Base-by-base conservation (phyloP, 2,329 filamentous ascomycete genomes). In the Aspergillus texensis region DNA sequence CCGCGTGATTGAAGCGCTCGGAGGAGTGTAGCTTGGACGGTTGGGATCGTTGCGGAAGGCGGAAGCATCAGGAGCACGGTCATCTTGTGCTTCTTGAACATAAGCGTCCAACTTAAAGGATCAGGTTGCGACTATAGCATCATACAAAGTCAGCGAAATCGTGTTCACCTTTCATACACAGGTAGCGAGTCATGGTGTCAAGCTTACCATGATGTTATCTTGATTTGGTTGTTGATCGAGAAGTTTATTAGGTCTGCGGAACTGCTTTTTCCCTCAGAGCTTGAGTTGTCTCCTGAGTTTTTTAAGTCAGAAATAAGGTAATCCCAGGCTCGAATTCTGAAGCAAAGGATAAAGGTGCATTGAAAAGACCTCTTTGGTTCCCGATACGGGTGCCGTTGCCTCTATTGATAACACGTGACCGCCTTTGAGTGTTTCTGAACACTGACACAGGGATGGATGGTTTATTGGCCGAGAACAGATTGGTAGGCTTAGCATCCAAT, bases 61-160 rank as follows among this genome's bases (percentile, higher is more conserved):
- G 87, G 84, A 53, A 90, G 83, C 65, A 91, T 88, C 62, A 93
- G 82, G 70, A 91, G 86, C 67, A 93, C 82, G 4, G 90, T 93
- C 70, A 88, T 86, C 62, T 87, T 86, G 72, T 90, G 88, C 74
- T 91, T 85, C 77, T 92, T 93, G 79, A 94, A 88, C 64, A 89
- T 85, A 61, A 94, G 80, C 11, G 90, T 91, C 70, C 86, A 82
- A 68, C 85, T 81, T n/a, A 83, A 79, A 52, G 87, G 83, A 55
- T 75, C 71, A 32, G 70, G 56, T 28, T 72, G 71, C 26, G 66
- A 63, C 66, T 73, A 39, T 61, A 10, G 30, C 16, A 28, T 8
- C 43, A 56, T 50, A 34, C 36, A 43, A 61, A 54, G 53, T 65
- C 57, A 62, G 53, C 50, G 56, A 30, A 39, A 21, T 39, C 57